Conservation (phyloP, 2,329 filamentous ascomycete species). For the Colletotrichum musae region DNA sequence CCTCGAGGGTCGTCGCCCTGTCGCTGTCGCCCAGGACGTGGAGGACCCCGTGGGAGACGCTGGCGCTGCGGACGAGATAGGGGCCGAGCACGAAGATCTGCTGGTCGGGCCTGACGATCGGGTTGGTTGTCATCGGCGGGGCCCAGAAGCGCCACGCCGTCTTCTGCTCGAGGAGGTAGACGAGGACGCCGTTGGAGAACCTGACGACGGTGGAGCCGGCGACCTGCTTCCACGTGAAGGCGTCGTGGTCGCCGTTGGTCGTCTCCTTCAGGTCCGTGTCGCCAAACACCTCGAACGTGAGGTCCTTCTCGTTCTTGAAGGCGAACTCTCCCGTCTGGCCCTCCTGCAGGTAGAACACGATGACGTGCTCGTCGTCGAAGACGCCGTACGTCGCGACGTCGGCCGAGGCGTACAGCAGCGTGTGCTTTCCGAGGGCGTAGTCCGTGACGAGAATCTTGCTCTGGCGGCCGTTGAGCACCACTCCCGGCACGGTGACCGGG, state of each 20-base stretch:
- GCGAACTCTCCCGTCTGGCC: slow-evolving; percentile 73
- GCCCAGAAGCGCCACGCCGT: slow-evolving; percentile 80
- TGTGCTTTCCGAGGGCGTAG: slow-evolving; percentile 72
- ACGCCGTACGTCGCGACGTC: slow-evolving; percentile 78
- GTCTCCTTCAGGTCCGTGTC: slow-evolving; percentile 32
- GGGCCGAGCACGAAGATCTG: slow-evolving; percentile 74
- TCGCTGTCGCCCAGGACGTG: slow-evolving; percentile 81
- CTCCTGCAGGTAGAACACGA: slow-evolving; percentile 75
- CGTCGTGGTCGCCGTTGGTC: slow-evolving; percentile 43
- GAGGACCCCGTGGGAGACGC: slow-evolving; percentile 68
- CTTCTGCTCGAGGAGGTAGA: slow-evolving; percentile 74
- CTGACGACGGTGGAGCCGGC: slow-evolving; percentile 65
- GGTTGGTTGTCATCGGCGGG: slow-evolving; percentile 58
- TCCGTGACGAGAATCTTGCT: slow-evolving; percentile 78
- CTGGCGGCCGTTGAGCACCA: slow-evolving; percentile 74
- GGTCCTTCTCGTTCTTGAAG: slow-evolving; percentile 53
- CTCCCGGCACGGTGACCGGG: slow-evolving; percentile 56
- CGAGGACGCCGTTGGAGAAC: slow-evolving; percentile 63
- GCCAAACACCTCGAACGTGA: slow-evolving; percentile 56
- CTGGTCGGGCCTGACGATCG: slow-evolving; percentile 56
- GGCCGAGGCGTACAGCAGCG: slow-evolving; percentile 77
- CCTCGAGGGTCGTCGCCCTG: slow-evolving; percentile 73
- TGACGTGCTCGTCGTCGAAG: slow-evolving; percentile 67
- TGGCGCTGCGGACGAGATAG: slow-evolving; percentile 75
- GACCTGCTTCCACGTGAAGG: slow-evolving; percentile 64